Evolutionary conservation across 2,329 filamentous ascomycete species (phyloP).

Genomic region (Ophiocordyceps unilateralis): DNA sequence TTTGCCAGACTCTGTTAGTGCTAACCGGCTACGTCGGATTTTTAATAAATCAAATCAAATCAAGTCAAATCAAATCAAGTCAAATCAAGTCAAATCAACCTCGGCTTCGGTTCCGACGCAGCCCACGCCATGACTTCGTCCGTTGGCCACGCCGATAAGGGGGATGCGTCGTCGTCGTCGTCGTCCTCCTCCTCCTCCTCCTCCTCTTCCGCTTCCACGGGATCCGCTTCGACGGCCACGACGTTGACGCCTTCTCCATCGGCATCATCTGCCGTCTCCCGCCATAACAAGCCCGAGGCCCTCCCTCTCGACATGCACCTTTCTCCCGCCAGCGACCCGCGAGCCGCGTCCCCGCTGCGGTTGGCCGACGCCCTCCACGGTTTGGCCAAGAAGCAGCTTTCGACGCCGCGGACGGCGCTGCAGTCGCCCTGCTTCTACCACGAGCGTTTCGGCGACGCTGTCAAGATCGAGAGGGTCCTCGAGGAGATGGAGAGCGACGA

Average conservation of each 20-base stretch:
- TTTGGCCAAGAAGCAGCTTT: constrained; percentile 24
- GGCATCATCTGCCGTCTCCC: constrained; percentile 40
- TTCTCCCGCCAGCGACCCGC: constrained; percentile 21
- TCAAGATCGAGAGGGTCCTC: constrained; percentile 85
- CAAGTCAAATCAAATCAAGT: too few relatives aligned
- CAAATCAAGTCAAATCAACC: too few relatives aligned
- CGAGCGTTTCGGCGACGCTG: constrained; percentile 86
- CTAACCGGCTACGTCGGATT: too few relatives aligned
- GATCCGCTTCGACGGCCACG: too few relatives aligned
- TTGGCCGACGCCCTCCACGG: constrained; percentile 44
- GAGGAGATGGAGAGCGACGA: constrained; percentile 86
- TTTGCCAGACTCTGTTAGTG: too few relatives aligned
- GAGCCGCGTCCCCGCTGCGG: constrained; percentile 36
- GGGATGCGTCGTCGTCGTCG: too few relatives aligned
- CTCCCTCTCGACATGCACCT: constrained; percentile 45
- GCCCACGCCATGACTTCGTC: too few relatives aligned
- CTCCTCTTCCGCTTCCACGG: too few relatives aligned
- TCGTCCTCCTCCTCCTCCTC: too few relatives aligned
- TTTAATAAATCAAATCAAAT: too few relatives aligned
- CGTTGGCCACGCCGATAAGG: too few relatives aligned
- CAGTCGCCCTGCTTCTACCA: constrained; percentile 97
- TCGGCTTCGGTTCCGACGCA: too few relatives aligned
- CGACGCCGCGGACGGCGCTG: constrained; percentile 39
- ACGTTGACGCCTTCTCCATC: constrained; percentile 16
- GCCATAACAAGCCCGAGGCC: constrained; percentile 43